Percentiles rank a stretch among this genome's conserved stretches.
Conservation (phyloP, 345 rosid genomes). For the Eucalyptus polyanthemos region DNA sequence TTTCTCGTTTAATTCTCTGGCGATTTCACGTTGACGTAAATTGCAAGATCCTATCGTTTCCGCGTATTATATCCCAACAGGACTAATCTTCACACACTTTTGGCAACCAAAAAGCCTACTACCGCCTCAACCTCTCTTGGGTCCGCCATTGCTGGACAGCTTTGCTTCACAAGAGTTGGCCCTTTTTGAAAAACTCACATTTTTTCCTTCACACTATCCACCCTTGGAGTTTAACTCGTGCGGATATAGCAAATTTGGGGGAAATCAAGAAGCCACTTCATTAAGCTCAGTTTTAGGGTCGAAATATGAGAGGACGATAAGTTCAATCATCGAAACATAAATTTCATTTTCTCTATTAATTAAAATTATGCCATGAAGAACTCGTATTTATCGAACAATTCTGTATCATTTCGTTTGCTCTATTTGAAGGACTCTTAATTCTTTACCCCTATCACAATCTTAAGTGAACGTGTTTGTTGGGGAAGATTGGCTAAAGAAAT, state of each 20-base stretch:
- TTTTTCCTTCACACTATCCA: neutral
- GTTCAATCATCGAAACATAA: rapidly evolving
- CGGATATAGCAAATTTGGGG: neutral
- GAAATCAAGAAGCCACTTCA: neutral
- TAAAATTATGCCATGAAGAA: neutral
- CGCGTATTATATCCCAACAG: too few relatives aligned
- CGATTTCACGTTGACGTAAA: too few relatives aligned
- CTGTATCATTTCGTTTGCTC: too few relatives aligned
- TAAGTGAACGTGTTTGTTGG: neutral
- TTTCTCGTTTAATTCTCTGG: too few relatives aligned
- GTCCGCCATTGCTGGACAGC: neutral
- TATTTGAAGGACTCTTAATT: neutral
- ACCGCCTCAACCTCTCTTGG: neutral
- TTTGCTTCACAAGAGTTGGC: neutral
- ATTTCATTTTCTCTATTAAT: neutral
- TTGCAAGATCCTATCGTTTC: too few relatives aligned
- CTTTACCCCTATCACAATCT: neutral
- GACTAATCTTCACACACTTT: neutral
- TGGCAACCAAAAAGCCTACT: neutral
- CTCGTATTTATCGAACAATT: neutral
- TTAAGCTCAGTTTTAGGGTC: neutral
- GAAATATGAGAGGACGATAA: neutral
- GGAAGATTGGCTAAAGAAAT: neutral
- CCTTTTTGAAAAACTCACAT: neutral
- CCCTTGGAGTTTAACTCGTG: neutral